These are phyloP conservation scores for Mucor lusitanicus DNA, from an alignment of 371 early-diverging fungal species.

Conservation along the genomic window DNA sequence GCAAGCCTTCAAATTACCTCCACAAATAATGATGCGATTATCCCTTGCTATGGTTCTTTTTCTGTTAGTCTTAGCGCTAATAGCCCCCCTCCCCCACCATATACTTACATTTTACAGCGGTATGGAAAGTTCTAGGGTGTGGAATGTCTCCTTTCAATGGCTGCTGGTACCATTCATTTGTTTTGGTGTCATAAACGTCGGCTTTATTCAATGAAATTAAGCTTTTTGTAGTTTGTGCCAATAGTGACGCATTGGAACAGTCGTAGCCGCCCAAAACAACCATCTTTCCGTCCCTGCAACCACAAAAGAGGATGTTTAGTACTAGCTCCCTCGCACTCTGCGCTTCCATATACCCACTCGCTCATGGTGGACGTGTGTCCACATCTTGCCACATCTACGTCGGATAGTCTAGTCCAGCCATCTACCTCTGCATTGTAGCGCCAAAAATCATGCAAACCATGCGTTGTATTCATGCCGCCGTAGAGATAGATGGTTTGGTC, in stretches of 20 bases:
- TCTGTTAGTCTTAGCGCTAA: too few species aligned
- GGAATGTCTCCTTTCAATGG: constrained; percentile 24
- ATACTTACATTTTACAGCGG: constrained; percentile 33
- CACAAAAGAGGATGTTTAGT: not conserved
- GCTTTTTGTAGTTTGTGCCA: not conserved
- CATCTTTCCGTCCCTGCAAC: constrained; percentile 32
- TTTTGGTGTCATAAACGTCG: constrained; percentile 16
- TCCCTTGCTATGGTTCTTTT: constrained; percentile 12
- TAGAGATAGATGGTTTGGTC: constrained; percentile 15
- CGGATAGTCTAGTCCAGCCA: not conserved
- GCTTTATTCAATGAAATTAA: constrained; percentile 23
- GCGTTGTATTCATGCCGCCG: constrained; percentile 36
- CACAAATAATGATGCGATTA: constrained; percentile 29
- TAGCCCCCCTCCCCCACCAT: too few species aligned
- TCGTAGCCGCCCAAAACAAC: constrained; percentile 33
- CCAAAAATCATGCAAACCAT: constrained; percentile 23
- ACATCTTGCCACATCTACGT: constrained; percentile 13
- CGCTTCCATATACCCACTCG: constrained; percentile 11
- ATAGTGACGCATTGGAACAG: constrained; percentile 11
- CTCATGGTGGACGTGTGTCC: constrained; percentile 38
- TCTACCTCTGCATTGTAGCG: not conserved
- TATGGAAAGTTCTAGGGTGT: constrained; percentile 30
- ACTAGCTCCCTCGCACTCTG: not conserved
- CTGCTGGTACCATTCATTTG: constrained; percentile 24
- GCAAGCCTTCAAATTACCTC: constrained; percentile 11